Evolutionary conservation across 2,329 filamentous ascomycete species (phyloP).

Genomic region (Orbilia brochopaga): DNA sequence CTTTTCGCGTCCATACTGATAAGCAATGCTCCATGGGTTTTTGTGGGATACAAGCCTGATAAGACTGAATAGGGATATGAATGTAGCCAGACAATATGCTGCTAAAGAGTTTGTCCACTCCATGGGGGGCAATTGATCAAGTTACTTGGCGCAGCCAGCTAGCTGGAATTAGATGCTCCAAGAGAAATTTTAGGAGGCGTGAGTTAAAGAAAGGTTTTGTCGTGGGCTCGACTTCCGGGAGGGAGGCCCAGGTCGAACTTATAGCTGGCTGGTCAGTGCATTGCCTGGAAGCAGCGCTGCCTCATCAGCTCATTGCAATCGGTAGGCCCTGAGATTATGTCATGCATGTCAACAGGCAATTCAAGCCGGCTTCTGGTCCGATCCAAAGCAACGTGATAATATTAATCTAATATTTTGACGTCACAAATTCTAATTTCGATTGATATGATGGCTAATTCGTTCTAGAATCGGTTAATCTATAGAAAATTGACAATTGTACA

Average conservation of each 20-base stretch:
- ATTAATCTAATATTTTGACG: not conserved
- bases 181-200: not conserved
- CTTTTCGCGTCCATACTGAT: not conserved
- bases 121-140: not conserved
- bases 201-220: not conserved
- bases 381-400: too few species aligned
- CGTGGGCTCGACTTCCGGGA: not conserved
- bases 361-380: too few species aligned
- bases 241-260: not conserved
- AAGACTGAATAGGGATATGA: conserved; percentile 6
- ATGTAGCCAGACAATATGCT: conserved; percentile 6
- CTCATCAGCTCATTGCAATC: not conserved
- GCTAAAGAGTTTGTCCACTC: conserved; percentile 7
- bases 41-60: conserved; percentile 5
- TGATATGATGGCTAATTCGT: too few species aligned
- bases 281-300: not conserved
- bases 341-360: too few species aligned
- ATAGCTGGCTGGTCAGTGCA: conserved; percentile 5
- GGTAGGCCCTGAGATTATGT: not conserved
- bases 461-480: too few species aligned
- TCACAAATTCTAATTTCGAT: conserved; percentile 1
- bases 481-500: too few species aligned
- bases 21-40: not conserved
- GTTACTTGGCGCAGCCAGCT: not conserved
- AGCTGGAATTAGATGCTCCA: not conserved